Percentiles rank a stretch among this genome's conserved stretches.
Conservation (phyloP, 2,329 filamentous ascomycete species). For the Talaromyces sp. region DNA sequence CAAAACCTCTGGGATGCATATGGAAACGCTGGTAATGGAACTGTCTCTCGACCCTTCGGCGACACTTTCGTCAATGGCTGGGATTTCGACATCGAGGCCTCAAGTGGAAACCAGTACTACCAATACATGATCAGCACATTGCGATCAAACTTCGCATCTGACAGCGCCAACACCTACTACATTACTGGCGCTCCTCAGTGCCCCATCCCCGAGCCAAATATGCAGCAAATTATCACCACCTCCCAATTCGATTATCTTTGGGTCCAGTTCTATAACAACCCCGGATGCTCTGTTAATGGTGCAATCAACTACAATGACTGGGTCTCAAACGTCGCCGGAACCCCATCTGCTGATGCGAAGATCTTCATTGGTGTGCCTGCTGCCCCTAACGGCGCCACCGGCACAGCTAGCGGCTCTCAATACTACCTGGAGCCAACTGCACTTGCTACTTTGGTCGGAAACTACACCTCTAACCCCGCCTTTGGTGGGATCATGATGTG, state of each 20-base stretch:
- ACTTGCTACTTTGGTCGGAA: conserved; percentile 14
- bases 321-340: conserved; percentile 19
- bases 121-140: conserved; percentile 28
- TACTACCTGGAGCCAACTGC: conserved; percentile 21
- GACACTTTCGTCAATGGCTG: conserved; percentile 52
- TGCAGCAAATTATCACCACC: conserved; percentile 42
- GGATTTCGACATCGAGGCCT: conserved; percentile 55
- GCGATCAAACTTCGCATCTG: conserved; percentile 38
- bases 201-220: conserved; percentile 49
- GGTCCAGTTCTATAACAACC: conserved; percentile 52
- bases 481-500: conserved; percentile 41
- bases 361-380: conserved; percentile 27
- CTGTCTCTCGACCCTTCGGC: conserved; percentile 33
- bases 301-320: conserved; percentile 29
- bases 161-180: conserved; percentile 43
- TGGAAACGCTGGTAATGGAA: conserved; percentile 44
- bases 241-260: conserved; percentile 50
- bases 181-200: conserved; percentile 55
- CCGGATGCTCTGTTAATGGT: conserved; percentile 28
- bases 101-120: conserved; percentile 40
- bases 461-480: conserved; percentile 10
- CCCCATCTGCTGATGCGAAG: conserved; percentile 24
- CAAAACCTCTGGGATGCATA: conserved; percentile 49
- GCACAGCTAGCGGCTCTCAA: conserved; percentile 20
- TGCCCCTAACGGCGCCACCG: conserved; percentile 39